phyloP scores from a whole-genome alignment of 2,329 filamentous ascomycete genomes.

The Aureobasidium sp. region DNA sequence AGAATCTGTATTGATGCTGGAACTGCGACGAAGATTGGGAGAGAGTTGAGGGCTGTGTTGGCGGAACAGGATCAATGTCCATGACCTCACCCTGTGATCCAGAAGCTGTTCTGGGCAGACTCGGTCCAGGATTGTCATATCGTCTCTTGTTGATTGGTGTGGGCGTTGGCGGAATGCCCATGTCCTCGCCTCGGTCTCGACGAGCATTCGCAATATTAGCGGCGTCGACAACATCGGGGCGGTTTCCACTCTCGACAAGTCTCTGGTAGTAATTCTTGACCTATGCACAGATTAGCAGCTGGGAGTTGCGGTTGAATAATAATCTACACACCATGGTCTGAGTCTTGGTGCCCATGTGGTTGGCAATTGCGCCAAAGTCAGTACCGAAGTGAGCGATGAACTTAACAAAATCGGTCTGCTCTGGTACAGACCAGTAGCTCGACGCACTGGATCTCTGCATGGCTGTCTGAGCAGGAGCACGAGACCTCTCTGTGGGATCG shows the following conservation, averaged over 20 bases:
- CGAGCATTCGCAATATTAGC: slow-evolving; percentile 36
- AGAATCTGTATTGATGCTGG: slow-evolving; percentile 25
- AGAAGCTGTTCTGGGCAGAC: slow-evolving; percentile 32
- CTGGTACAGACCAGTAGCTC: slow-evolving; percentile 82
- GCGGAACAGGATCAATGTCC: slow-evolving; percentile 28
- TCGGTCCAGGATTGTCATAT: slow-evolving; percentile 34
- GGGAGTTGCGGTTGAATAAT: not conserved
- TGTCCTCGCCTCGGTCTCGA: slow-evolving; percentile 36
- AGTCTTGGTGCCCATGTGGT: slow-evolving; percentile 75
- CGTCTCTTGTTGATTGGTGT: slow-evolving; percentile 40
- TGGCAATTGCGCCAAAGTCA: slow-evolving; percentile 67
- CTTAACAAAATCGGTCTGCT: slow-evolving; percentile 67
- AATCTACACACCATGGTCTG: slow-evolving; percentile 64
- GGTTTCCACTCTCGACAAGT: slow-evolving; percentile 35
- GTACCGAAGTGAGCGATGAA: slow-evolving; percentile 68
- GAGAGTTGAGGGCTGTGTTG: slow-evolving; percentile 4
- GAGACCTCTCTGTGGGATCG: slow-evolving; percentile 11
- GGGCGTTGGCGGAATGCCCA: slow-evolving; percentile 41
- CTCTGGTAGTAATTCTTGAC: slow-evolving; percentile 43
- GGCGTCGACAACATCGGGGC: slow-evolving; percentile 32
- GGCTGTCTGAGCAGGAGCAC: slow-evolving; percentile 13
- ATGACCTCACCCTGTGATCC: slow-evolving; percentile 36
- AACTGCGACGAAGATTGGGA: slow-evolving; percentile 10
- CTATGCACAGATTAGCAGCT: slow-evolving; percentile 18
- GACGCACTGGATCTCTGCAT: slow-evolving; percentile 37